Percentiles rank a stretch among this genome's conserved stretches.
Evolutionary conservation across 2,329 filamentous ascomycete species (phyloP).

Genomic region (Ambrosiella xylebori): DNA sequence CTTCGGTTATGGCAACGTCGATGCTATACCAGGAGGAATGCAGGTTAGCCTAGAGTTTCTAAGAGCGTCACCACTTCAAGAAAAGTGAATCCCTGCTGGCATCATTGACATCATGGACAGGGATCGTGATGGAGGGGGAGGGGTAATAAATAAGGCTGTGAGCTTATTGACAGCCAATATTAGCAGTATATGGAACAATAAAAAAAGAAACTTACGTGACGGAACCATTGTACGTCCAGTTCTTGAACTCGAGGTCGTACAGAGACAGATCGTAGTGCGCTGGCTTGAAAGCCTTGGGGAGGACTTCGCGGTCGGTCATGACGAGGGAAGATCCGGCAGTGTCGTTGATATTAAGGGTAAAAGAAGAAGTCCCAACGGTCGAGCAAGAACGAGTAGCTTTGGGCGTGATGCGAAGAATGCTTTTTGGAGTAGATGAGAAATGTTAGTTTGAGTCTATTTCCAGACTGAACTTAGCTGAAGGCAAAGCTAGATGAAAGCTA

Average conservation of each 20-base stretch:
- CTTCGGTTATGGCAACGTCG: conserved; percentile 51
- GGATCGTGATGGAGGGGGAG: not conserved
- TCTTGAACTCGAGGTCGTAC: conserved; percentile 58
- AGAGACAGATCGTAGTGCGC: conserved; percentile 73
- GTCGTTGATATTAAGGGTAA: conserved; percentile 15
- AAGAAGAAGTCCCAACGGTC: conserved; percentile 16
- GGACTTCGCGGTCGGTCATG: conserved; percentile 45
- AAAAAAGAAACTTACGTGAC: conserved; percentile 34
- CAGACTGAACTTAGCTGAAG: not conserved
- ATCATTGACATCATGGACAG: not conserved
- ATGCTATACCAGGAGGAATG: conserved; percentile 34
- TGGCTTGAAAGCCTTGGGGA: conserved; percentile 54
- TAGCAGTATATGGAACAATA: not conserved
- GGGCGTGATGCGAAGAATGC: conserved; percentile 6
- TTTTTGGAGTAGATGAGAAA: not conserved
- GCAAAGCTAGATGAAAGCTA: not conserved
- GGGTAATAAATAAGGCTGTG: not conserved
- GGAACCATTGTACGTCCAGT: conserved; percentile 64
- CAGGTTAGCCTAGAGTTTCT: not conserved
- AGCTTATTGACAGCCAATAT: not conserved
- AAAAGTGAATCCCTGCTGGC: not conserved
- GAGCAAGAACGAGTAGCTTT: conserved; percentile 15
- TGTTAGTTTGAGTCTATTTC: not conserved
- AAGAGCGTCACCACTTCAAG: not conserved
- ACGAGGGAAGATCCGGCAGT: conserved; percentile 15